Percentiles rank a stretch among this genome's conserved stretches.
phyloP scores from a whole-genome alignment of 306 rosid genomes.

The Cicer chorassanicum region DNA sequence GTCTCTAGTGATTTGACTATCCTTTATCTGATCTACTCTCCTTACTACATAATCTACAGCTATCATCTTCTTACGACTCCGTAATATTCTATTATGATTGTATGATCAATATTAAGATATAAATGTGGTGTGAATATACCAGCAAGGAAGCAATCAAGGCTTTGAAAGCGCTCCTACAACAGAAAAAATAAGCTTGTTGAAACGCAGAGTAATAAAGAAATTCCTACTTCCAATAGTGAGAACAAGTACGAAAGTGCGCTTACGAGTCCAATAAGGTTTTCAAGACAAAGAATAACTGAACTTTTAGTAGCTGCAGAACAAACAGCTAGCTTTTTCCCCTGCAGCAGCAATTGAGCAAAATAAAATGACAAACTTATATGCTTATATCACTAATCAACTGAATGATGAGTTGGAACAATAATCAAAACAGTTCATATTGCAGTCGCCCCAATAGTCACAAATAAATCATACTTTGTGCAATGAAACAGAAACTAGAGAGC shows the following conservation, averaged over 20 bases:
- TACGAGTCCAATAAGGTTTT: constrained; percentile 85
- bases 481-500: constrained; percentile 26
- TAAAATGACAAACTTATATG: constrained; percentile 12
- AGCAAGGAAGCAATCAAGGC: constrained; percentile 99
- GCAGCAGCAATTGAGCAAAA: constrained; percentile 34
- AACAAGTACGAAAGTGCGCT: constrained; percentile 41
- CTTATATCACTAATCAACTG: constrained; percentile 26
- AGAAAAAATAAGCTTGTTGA: constrained; percentile 40
- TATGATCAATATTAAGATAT: constrained; percentile 35
- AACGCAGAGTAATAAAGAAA: constrained; percentile 9
- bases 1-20: no score
- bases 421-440: constrained; percentile 21
- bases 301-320: constrained; percentile 99
- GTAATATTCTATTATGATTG: background rate
- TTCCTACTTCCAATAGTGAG: constrained; percentile 9
- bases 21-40: no score
- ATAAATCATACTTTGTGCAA: constrained; percentile 30
- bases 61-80: no score
- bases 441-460: constrained; percentile 12
- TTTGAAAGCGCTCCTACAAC: constrained; percentile 84
- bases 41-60: no score
- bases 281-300: constrained; percentile 88
- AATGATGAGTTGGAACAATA: background rate
- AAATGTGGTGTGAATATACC: constrained; percentile 56
- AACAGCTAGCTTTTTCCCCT: constrained; percentile 90